Base-by-base conservation (phyloP, 1,284 basidiomycete species). In the Fomitopsis palustris region DNA sequence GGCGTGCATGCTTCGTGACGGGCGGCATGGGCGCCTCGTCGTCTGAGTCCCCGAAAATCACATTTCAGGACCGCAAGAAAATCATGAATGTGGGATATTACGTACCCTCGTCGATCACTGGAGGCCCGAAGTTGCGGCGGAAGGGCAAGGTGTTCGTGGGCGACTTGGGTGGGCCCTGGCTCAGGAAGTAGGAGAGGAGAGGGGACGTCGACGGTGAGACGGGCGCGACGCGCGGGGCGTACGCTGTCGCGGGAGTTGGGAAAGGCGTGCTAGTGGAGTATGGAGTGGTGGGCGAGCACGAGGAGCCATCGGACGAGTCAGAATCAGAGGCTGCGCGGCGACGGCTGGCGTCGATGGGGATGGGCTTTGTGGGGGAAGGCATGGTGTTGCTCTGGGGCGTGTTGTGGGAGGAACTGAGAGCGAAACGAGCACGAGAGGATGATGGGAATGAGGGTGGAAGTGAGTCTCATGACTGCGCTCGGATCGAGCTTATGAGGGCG, bases 111-210 rank as follows among this genome's bases (percentile, higher is more conserved):
- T 81, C 77, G 17, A 87, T 52, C 25, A 19, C 79, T 39, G 84
- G 81, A 4, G 83, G 71, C 1, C 79, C 75, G 56, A 69, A 66
- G 43, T 63, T 64, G 29, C 72, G 81, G 31, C 72, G 64, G 75
- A 86, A 86, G 9, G 88, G 86, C 68, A 87, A 87, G 2, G 85
- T 83, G 12, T 64, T 56, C 38, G 62, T 60, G 31, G 68, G 59
- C 37, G 72, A 83, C 45, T 81, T 77, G 31, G 58, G 39, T 19
- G 87, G 85, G 3, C 86, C 83, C 61, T 86, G 82, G 54, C 80
- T 77, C 54, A 90, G 72, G 71, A 88, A 86, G 69, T 87, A 86
- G 53, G 83, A 83, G 55, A 91, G 72, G 61, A 91, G 85, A 52
- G 89, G 87, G 2, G 89, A 89, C 14, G 78, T 80, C 14, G 81